Conservation (phyloP, 768 basidiomycete species). For the Mycena latifolia region DNA sequence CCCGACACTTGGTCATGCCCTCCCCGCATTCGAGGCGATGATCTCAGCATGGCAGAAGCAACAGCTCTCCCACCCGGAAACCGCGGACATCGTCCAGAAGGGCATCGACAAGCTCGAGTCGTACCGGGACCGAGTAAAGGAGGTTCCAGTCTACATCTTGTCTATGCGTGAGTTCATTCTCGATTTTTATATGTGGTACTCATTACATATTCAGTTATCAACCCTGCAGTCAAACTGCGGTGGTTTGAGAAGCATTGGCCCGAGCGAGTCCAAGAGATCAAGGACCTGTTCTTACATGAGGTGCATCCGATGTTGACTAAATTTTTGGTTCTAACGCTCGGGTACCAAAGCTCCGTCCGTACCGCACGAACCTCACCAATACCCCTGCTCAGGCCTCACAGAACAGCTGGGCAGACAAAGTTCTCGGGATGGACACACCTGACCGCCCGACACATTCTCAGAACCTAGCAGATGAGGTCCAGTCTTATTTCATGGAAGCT, state of each 20-base stretch:
- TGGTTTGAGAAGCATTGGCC: constrained; percentile 15
- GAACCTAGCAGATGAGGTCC: constrained; percentile 13
- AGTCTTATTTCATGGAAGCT: constrained; percentile 1
- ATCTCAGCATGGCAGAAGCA: constrained; percentile 31
- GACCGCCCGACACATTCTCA: background rate
- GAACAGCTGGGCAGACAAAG: constrained; percentile 14
- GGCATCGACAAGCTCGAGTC: constrained; percentile 37
- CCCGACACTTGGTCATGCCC: constrained; percentile 38
- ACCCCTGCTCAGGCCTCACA: constrained; percentile 6
- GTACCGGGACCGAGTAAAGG: constrained; percentile 26
- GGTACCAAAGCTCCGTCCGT: constrained; percentile 11
- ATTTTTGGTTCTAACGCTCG: too few relatives aligned
- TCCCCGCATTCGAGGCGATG: constrained; percentile 38
- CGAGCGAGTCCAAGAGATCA: too few relatives aligned
- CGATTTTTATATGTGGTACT: background rate
- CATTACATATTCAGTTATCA: constrained; percentile 24
- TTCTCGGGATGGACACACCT: constrained; percentile 20
- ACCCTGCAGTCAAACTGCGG: constrained; percentile 28
- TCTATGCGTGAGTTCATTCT: constrained; percentile 37
- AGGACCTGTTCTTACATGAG: constrained; percentile 11
- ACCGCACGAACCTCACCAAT: constrained; percentile 16
- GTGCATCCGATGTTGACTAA: background rate
- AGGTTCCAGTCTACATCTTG: constrained; percentile 31
- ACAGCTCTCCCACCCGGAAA: constrained; percentile 22
- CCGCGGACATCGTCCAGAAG: constrained; percentile 29